Evolutionary conservation across 2,329 filamentous ascomycete species (phyloP), one percentile per base, ranked within the genome.

Genomic region (Cercospora citrullina): DNA sequence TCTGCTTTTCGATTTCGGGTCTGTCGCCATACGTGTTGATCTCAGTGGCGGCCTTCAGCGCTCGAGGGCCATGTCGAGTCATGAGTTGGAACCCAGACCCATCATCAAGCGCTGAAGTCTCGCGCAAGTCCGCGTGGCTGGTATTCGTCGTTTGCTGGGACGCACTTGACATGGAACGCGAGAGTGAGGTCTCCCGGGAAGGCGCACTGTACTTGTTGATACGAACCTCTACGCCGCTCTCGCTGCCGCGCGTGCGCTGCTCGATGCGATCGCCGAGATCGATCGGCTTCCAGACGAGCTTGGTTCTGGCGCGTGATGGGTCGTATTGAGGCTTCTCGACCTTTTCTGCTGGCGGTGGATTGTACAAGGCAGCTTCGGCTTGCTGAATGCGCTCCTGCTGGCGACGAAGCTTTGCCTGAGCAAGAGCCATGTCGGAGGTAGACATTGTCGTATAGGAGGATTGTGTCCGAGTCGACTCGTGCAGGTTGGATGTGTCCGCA

Each of bases 381-480:
- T 73, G 72, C 45, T 73, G 70, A 31, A 76, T 78, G 62, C 76
- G 75, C 66, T 74, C 73, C 36, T 74, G 74, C 67, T 79, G 76
- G 26, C 77, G 76, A 51, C 73, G 74, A 1, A 79, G 71, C 68
- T 76, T 77, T 16, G 75, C 75, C 30, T 74, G 71, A 5, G 76
- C 76, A 42, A 73, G 70, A 10, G 72, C 71, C 62, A 69, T 30
- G 26, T 58, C 53, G 4, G 53, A 58, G 3, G 30, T 31, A 53
- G 39, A 60, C 45, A 55, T 63, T 28, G 31, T 62, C 18, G 42
- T 2, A 21, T 23, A 4, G 45, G 45, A 10, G 21, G 18, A 51
- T 23, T 6, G 12, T 12, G 45, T 14, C 5, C 18, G 21, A n/a
- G 45, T 51, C 45, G 45, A 51, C 10, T 51, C 45, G 45, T 51